phyloP scores from a whole-genome alignment of 1,284 basidiomycete species.

The Mycosarcoma mackinlayi region DNA sequence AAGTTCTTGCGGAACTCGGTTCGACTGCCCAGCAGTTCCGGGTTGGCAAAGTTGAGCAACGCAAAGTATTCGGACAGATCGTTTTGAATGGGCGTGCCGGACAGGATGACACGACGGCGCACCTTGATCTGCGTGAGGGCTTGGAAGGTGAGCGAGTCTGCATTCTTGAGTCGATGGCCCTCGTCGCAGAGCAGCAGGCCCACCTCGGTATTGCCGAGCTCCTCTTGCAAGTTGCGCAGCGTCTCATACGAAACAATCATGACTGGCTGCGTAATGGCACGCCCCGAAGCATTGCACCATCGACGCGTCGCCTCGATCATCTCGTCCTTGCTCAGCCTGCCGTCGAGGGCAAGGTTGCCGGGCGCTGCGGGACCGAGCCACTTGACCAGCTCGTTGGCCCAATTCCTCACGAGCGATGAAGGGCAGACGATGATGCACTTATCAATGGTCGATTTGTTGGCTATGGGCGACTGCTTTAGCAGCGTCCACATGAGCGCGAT shows the following conservation, averaged over 20 bases:
- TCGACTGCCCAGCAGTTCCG: constrained; percentile 90
- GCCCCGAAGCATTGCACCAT: constrained; percentile 62
- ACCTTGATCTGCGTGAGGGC: constrained; percentile 87
- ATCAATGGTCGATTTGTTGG: constrained; percentile 88
- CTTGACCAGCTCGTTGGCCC: constrained; percentile 88
- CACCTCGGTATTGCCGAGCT: constrained; percentile 73
- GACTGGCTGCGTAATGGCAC: constrained; percentile 71
- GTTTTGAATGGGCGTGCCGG: constrained; percentile 97
- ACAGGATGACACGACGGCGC: constrained; percentile 92
- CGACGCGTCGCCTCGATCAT: constrained; percentile 63
- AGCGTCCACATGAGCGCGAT: constrained; percentile 96
- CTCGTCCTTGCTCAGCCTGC: constrained; percentile 64
- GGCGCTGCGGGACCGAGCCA: constrained; percentile 65
- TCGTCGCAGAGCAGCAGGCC: constrained; percentile 95
- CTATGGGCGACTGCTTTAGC: constrained; percentile 92
- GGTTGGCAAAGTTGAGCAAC: constrained; percentile 94
- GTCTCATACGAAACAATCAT: constrained; percentile 99
- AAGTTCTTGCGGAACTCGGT: constrained; percentile 96
- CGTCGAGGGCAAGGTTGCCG: constrained; percentile 63
- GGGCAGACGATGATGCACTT: constrained; percentile 99
- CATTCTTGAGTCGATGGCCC: constrained; percentile 96
- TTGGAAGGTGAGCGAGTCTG: constrained; percentile 79
- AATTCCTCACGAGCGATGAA: constrained; percentile 95
- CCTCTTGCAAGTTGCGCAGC: constrained; percentile 72
- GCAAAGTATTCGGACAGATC: constrained; percentile 97